Conservation (phyloP, 352 stramenopile genomes). For the Globisporangium spiculum region DNA sequence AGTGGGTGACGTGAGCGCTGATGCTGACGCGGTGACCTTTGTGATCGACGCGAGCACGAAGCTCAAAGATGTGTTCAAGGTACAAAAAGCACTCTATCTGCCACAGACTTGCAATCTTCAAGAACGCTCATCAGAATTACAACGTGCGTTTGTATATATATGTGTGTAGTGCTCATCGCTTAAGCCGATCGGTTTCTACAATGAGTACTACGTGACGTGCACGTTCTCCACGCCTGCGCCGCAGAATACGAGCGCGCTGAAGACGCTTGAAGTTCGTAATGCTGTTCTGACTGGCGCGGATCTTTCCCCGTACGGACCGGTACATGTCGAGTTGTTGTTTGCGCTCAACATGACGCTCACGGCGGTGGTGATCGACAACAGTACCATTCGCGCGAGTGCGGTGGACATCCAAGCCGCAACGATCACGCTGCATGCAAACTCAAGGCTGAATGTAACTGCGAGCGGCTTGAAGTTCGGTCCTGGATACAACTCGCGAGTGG, state of each 20-base stretch:
- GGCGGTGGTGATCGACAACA: conserved; percentile 43
- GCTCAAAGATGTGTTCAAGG: conserved; percentile 50
- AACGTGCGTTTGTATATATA: background rate
- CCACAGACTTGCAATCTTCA: background rate
- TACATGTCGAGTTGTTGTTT: conserved; percentile 58
- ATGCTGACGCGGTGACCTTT: conserved; percentile 24
- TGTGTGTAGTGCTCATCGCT: conserved; percentile 50
- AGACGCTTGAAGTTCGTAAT: conserved; percentile 41
- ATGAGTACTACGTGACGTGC: conserved; percentile 83
- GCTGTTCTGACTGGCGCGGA: conserved; percentile 38
- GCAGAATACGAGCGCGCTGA: conserved; percentile 23
- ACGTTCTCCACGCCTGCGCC: conserved; percentile 30
- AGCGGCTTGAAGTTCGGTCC: conserved; percentile 76
- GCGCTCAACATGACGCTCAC: conserved; percentile 32
- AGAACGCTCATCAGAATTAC: background rate
- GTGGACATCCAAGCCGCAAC: conserved; percentile 50
- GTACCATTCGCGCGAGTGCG: conserved; percentile 49
- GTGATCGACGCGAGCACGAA: conserved; percentile 54
- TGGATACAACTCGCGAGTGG: conserved; percentile 72
- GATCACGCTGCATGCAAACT: conserved; percentile 41
- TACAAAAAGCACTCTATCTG: background rate
- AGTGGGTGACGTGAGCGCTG: background rate
- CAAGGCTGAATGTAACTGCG: conserved; percentile 54
- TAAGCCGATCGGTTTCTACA: conserved; percentile 73
- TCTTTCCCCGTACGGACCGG: conserved; percentile 29